Evolutionary conservation across 768 basidiomycete genomes (phyloP).

Genomic region (Candolleomyces eurysporus): DNA sequence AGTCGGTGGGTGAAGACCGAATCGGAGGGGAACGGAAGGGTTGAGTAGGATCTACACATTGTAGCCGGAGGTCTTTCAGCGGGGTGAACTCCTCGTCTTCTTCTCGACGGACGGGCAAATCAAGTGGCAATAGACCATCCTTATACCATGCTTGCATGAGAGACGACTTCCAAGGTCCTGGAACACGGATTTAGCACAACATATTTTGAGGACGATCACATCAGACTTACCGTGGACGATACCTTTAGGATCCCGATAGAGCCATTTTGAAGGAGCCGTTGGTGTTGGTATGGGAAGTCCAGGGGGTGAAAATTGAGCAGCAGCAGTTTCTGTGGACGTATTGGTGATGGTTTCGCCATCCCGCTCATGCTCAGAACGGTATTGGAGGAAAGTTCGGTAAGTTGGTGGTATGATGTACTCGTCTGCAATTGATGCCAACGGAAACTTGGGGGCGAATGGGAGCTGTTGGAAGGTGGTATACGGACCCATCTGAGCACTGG

Average conservation of each 20-base stretch:
- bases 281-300: conserved; percentile 73
- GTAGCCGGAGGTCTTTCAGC: conserved; percentile 72
- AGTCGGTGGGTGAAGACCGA: conserved; percentile 24
- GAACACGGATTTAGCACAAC: neutral
- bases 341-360: conserved; percentile 27
- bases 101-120: conserved; percentile 78
- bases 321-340: conserved; percentile 45
- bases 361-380: conserved; percentile 63
- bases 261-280: conserved; percentile 73
- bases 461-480: conserved; percentile 94
- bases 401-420: conserved; percentile 92
- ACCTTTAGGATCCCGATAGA: conserved; percentile 80
- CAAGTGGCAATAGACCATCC: conserved; percentile 77
- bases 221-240: conserved; percentile 65
- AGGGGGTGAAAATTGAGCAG: conserved; percentile 74
- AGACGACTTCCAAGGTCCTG: conserved; percentile 86
- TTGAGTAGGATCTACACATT: conserved; percentile 78
- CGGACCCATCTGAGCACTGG: conserved; percentile 71
- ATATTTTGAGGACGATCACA: neutral
- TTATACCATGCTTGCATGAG: conserved; percentile 91
- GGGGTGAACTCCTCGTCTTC: conserved; percentile 67
- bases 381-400: conserved; percentile 75
- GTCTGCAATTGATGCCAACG: conserved; percentile 84
- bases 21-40: conserved; percentile 55
- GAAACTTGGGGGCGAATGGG: conserved; percentile 80